Percentiles rank a stretch among this genome's conserved stretches.
Conservation (phyloP, 352 stramenopile genomes). For the Phytophthora tentaculata region DNA sequence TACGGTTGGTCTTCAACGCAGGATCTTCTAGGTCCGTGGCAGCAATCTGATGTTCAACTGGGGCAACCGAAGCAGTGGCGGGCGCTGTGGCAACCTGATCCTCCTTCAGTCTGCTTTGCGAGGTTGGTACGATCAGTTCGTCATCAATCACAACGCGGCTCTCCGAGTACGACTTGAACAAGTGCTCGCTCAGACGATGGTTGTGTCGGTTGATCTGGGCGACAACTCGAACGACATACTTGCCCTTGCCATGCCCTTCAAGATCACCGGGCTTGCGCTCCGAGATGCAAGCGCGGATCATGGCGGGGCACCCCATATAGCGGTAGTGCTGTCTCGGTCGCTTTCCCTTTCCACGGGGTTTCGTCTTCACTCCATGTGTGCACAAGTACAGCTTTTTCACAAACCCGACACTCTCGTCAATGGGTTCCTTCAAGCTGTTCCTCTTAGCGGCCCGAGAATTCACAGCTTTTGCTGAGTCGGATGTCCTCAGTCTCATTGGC, state of each 20-base stretch:
- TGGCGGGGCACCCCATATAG: conserved; percentile 84
- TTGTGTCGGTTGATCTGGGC: conserved; percentile 90
- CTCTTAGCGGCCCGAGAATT: conserved; percentile 82
- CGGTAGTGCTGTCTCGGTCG: conserved; percentile 81
- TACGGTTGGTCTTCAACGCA: conserved; percentile 58
- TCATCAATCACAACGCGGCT: conserved; percentile 88
- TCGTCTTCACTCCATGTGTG: conserved; percentile 86
- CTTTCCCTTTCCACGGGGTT: conserved; percentile 83
- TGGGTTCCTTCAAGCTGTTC: conserved; percentile 86
- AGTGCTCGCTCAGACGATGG: conserved; percentile 82
- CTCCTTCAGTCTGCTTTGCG: conserved; percentile 57
- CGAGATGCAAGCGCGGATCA: conserved; percentile 86
- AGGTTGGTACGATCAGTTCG: conserved; percentile 63
- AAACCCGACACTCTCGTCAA: conserved; percentile 85
- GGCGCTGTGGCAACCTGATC: conserved; percentile 30
- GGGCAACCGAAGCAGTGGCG: conserved; percentile 18
- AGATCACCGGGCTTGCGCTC: conserved; percentile 62
- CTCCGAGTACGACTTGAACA: conserved; percentile 89
- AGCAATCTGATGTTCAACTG: conserved; percentile 47
- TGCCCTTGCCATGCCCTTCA: conserved; percentile 64
- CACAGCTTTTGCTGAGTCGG: conserved; percentile 80
- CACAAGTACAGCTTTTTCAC: conserved; percentile 89
- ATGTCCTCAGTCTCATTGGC: conserved; percentile 82
- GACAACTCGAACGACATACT: conserved; percentile 85
- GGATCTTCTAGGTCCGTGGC: conserved; percentile 56